phyloP scores from a whole-genome alignment of 2,329 filamentous ascomycete species.

The Aspergillus phoenicis region DNA sequence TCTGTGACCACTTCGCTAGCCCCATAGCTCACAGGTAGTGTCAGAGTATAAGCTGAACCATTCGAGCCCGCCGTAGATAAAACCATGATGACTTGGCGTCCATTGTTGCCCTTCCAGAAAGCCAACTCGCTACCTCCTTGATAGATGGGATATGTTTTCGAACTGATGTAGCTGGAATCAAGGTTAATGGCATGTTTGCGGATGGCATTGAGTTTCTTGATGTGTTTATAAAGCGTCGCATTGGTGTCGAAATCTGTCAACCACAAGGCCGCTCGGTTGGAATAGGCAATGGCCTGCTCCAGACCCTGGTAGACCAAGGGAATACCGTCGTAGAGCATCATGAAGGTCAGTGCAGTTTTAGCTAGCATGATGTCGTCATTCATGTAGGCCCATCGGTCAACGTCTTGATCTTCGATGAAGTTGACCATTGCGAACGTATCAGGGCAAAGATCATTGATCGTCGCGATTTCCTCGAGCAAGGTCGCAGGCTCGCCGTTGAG shows the following conservation, averaged over 20 bases:
- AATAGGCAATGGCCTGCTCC: conserved; percentile 61
- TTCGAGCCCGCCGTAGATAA: conserved; percentile 46
- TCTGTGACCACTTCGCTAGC: conserved; percentile 30
- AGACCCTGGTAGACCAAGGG: conserved; percentile 68
- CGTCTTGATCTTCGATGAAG: conserved; percentile 64
- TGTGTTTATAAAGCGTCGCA: conserved; percentile 44
- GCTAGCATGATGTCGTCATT: conserved; percentile 57
- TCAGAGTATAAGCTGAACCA: conserved; percentile 32
- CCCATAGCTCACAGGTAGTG: conserved; percentile 31
- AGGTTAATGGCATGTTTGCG: conserved; percentile 45
- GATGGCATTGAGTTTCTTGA: conserved; percentile 44
- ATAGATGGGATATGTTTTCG: conserved; percentile 44
- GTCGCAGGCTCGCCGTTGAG: conserved; percentile 34
- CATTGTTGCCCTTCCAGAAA: conserved; percentile 50
- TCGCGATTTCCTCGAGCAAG: conserved; percentile 28
- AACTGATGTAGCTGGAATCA: conserved; percentile 42
- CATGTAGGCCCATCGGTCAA: conserved; percentile 55
- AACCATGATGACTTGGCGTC: conserved; percentile 46
- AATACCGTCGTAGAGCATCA: conserved; percentile 61
- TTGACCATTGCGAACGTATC: conserved; percentile 52
- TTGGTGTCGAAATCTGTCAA: conserved; percentile 50
- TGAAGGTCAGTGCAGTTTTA: conserved; percentile 64
- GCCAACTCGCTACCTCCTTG: conserved; percentile 46
- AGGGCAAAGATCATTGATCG: conserved; percentile 31
- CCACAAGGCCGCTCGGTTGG: conserved; percentile 60